Percentiles rank a stretch among this genome's conserved stretches.
These are phyloP conservation scores for Pneumocystis sp. DNA, from an alignment of 1,139 yeast species.

Conservation along the genomic window DNA sequence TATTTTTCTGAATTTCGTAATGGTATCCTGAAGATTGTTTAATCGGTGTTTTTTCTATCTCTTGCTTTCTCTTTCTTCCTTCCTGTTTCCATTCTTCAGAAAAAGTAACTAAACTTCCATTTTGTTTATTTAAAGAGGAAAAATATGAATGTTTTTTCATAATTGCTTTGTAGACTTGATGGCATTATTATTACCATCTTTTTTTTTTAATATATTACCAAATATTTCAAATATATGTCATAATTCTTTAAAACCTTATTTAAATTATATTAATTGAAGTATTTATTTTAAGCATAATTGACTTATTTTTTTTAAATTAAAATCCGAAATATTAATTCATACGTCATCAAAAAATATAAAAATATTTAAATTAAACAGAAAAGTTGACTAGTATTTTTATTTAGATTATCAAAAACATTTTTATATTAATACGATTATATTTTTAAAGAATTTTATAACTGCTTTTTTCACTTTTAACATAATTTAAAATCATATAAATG, in stretches of 20 bases:
- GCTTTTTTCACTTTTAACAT: no score
- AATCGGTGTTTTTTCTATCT: not conserved
- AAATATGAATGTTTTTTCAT: not conserved
- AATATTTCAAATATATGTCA: not conserved
- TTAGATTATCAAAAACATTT: no score
- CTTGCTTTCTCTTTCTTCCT: not conserved
- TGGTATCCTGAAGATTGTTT: not conserved
- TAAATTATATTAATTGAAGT: no score
- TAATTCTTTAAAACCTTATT: not conserved
- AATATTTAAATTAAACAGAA: no score
- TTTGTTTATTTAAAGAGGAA: not conserved
- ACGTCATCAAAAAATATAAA: no score
- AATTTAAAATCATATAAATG: no score
- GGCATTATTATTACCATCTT: not conserved
- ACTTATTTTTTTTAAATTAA: no score
- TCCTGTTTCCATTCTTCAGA: not conserved
- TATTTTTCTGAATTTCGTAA: not conserved
- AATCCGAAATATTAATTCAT: no score
- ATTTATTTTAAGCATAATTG: not conserved
- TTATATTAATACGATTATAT: no score
- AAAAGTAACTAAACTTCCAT: not conserved
- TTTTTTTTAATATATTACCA: not conserved
- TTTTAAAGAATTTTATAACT: no score
- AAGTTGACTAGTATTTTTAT: no score
- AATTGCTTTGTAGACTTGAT: not conserved